Base-by-base conservation (phyloP, 495 filamentous ascomycete genomes). In the Aspergillus nidulans region DNA sequence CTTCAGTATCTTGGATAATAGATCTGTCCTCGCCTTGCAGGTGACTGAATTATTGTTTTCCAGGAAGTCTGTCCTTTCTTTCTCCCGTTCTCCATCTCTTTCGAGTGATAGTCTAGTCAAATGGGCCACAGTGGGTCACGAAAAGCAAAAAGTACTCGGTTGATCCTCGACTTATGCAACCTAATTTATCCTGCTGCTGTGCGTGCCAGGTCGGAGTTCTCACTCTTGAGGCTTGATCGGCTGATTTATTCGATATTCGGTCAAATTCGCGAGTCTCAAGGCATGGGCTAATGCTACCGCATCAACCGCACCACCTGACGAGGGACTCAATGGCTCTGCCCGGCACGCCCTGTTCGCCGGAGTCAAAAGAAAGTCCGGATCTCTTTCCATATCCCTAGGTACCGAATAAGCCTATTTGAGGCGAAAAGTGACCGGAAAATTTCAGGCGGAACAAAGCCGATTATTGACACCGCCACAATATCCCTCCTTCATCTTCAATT, bases 151-250 rank as follows among this genome's bases (percentile, higher is more conserved):
- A 53, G n/a, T 52, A 55, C 55, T 42, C 39, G 47, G 55, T 52
- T 48, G 59, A 62, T 58, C 58, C 38, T 46, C 39, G 25, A 18
- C 48, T 51, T 49, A 58, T 62, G 55, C 59, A 62, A 50, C 52
- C 56, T 61, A 61, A 57, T 55, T 49, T 55, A 39, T 39, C 36
- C 42, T 24, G 19, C 15, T 45, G 42, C 21, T 21, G 42, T 7
- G 21, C 21, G 6, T 13, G n/a, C 26, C 4, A 30, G 8, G 15
- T 8, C 36, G 8, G 6, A n/a, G 3, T 45, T 46, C 20, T 38
- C 36, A 5, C 13, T 18, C 15, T 2, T 5, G 36, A 16, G 18
- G 36, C 13, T 16, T 18, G 3, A 16, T 18, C 15, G 36, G 36
- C 36, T 18, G 15, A 9, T 16, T 39, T 18, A 39, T 39, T 12